Conservation (phyloP, 805 yeast genomes). For the Lachancea cidri region DNA sequence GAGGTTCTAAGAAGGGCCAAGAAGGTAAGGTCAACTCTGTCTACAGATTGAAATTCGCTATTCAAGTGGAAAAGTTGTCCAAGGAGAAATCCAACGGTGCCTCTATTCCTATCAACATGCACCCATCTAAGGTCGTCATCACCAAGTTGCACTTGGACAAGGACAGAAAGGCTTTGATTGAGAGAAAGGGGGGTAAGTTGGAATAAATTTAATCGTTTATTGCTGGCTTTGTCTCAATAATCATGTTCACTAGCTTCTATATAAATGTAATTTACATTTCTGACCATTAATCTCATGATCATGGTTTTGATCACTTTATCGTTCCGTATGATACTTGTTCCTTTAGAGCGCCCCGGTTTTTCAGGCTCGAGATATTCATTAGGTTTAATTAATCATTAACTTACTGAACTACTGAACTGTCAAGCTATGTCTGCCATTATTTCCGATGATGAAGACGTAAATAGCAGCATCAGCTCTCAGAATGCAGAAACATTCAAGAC, state of each 20-base stretch:
- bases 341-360: not conserved
- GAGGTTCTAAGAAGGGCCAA: slow-evolving; percentile 99
- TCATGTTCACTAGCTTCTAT: slow-evolving; percentile 12
- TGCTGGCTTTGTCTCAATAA: slow-evolving; percentile 7
- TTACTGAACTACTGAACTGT: not conserved
- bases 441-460: slow-evolving; percentile 30
- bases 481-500: slow-evolving; percentile 33
- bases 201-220: slow-evolving; percentile 52
- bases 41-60: slow-evolving; percentile 96
- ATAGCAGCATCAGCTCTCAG: slow-evolving; percentile 24
- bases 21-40: slow-evolving; percentile 98
- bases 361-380: not conserved
- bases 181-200: slow-evolving; percentile 96
- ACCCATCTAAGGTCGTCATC: slow-evolving; percentile 98
- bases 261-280: slow-evolving; percentile 13
- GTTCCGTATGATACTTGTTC: not conserved
- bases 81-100: slow-evolving; percentile 87
- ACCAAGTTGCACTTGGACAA: slow-evolving; percentile 97
- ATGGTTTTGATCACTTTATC: not conserved
- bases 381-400: too few species aligned
- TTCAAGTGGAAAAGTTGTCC: slow-evolving; percentile 95
- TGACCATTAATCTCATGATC: not conserved
- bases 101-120: slow-evolving; percentile 92
- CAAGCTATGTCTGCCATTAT: slow-evolving; percentile 28
- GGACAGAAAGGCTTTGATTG: slow-evolving; percentile 97